A percentile compares a stretch with the other conserved stretches of the same genome.
phyloP scores from a whole-genome alignment of 768 basidiomycete species.

The Russula earlei region DNA sequence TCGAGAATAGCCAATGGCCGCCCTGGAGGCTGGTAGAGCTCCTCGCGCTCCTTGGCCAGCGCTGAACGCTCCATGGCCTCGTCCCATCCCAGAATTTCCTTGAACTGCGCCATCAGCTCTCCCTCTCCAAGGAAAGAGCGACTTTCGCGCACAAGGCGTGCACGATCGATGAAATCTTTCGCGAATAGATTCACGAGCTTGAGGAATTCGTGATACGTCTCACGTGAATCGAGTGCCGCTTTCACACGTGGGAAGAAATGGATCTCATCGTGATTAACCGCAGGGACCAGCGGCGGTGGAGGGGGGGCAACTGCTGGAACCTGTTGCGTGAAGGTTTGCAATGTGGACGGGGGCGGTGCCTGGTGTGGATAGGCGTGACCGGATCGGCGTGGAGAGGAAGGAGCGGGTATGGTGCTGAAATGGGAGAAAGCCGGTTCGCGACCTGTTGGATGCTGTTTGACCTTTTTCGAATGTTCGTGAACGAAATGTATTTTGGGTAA shows the following conservation, averaged over 20 bases:
- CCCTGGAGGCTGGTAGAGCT: conserved; percentile 17
- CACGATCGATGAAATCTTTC: conserved; percentile 85
- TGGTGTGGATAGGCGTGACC: conserved; percentile 15
- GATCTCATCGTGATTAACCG: conserved; percentile 40
- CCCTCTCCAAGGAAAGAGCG: conserved; percentile 63
- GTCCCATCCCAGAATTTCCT: conserved; percentile 82
- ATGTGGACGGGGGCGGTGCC: conserved; percentile 8
- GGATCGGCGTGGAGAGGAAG: conserved; percentile 25
- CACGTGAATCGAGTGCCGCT: conserved; percentile 57
- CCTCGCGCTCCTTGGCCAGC: conserved; percentile 25
- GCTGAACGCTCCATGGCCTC: conserved; percentile 43
- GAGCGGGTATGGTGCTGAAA: conserved; percentile 23
- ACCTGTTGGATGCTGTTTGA: conserved; percentile 21
- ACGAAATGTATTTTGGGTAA: background rate
- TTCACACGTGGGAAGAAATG: conserved; percentile 92
- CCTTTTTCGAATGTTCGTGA: conserved; percentile 17
- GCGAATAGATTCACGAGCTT: conserved; percentile 93
- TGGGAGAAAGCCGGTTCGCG: conserved; percentile 23
- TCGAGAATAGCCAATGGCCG: conserved; percentile 25
- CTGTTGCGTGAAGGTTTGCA: background rate
- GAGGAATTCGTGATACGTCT: conserved; percentile 88
- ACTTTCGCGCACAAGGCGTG: conserved; percentile 73
- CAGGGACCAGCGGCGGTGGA: conserved; percentile 17
- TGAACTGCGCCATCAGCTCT: conserved; percentile 74
- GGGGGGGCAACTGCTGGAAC: conserved; percentile 4